Evolutionary conservation across 2,329 filamentous ascomycete species (phyloP).

Genomic region (Trichoderma koningii): DNA sequence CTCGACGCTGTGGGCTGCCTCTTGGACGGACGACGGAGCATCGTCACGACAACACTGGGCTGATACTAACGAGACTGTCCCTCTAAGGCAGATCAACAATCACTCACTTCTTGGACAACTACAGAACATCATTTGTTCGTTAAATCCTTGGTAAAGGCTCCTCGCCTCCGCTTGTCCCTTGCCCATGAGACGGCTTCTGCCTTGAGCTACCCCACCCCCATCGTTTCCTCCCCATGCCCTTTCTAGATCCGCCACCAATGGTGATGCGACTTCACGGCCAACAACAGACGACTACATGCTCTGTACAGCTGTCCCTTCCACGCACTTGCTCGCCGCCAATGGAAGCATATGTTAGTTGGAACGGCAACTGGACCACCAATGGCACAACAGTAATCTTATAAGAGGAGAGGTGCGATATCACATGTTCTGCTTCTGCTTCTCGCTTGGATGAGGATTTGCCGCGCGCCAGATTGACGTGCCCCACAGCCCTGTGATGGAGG

Average conservation of each 20-base stretch:
- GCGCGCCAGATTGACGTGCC: not conserved
- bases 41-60: too few species aligned
- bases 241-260: not conserved
- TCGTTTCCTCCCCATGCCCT: not conserved
- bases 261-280: too few species aligned
- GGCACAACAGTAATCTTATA: not conserved
- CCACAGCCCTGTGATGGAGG: not conserved
- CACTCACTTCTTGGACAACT: not conserved
- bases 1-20: too few species aligned
- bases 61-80: too few species aligned
- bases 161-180: not conserved
- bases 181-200: not conserved
- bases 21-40: too few species aligned
- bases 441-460: not conserved
- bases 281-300: not conserved
- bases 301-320: not conserved
- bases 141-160: not conserved
- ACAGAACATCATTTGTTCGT: not conserved
- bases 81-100: not conserved
- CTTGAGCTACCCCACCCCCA: constrained; percentile 3
- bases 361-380: not conserved
- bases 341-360: not conserved
- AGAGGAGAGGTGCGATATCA: not conserved
- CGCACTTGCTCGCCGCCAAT: not conserved
- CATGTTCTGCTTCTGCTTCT: not conserved